phyloP scores from a whole-genome alignment of 2,329 filamentous ascomycete genomes.

The Penicillium sp. region DNA sequence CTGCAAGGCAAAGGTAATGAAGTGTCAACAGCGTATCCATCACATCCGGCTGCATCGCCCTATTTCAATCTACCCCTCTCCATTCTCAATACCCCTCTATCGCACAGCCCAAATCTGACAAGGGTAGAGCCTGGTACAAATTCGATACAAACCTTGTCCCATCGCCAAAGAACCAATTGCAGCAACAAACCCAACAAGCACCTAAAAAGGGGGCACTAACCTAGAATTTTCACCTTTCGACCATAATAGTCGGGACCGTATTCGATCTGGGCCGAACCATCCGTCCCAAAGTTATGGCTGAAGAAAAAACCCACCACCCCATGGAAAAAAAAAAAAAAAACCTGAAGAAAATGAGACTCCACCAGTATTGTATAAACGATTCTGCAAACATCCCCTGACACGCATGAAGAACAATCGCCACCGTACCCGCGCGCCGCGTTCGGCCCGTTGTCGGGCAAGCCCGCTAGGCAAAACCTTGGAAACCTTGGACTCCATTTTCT shows the following conservation, averaged over 20 bases:
- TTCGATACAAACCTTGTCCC: neutral
- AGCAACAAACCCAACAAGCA: neutral
- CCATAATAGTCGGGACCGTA: neutral
- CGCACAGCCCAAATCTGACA: neutral
- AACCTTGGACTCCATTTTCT: neutral
- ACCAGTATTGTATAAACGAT: neutral
- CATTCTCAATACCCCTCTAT: neutral
- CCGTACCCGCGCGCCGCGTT: constrained; percentile 22
- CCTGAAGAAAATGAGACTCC: neutral
- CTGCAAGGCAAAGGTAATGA: neutral
- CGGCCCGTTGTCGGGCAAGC: constrained; percentile 29
- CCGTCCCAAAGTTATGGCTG: neutral
- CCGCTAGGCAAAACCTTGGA: constrained; percentile 25
- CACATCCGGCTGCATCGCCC: constrained; percentile 13
- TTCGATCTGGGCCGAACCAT: neutral
- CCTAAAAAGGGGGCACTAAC: neutral
- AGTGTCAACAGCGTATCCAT: constrained; percentile 8
- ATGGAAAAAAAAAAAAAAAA: neutral
- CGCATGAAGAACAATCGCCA: constrained; percentile 6
- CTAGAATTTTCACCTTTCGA: neutral
- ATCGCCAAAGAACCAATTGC: neutral
- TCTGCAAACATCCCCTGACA: neutral
- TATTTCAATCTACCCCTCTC: neutral
- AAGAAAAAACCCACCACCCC: too few relatives aligned
- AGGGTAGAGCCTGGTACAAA: neutral